phyloP scores from a whole-genome alignment of 345 rosid genomes.

The Reutealis trisperma region DNA sequence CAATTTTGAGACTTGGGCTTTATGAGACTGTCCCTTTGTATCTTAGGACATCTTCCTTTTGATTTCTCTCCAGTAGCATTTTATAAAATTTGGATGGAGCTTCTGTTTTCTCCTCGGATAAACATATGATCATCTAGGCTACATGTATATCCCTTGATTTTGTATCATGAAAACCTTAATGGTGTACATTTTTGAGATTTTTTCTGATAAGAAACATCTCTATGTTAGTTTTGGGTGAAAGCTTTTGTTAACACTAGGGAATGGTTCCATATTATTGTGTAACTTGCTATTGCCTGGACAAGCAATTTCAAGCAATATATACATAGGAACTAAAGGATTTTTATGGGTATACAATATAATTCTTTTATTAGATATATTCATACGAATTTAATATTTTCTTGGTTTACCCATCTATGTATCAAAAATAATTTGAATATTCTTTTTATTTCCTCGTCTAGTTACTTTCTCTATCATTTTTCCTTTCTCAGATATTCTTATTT shows the following conservation, averaged over 20 bases:
- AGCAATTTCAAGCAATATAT: constrained; percentile 24
- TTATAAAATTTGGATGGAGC: constrained; percentile 18
- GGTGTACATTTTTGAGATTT: constrained; percentile 15
- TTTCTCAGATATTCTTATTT: neutral
- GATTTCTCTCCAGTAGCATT: neutral
- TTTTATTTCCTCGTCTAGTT: neutral
- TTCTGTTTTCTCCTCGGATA: constrained; percentile 2
- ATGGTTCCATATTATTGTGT: constrained; percentile 15
- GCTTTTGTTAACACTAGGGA: constrained; percentile 11
- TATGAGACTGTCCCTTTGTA: constrained; percentile 10
- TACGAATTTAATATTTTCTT: neutral
- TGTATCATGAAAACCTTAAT: constrained; percentile 21
- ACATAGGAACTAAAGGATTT: neutral
- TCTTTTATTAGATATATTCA: neutral
- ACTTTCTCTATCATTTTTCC: neutral
- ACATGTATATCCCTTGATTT: constrained; percentile 17
- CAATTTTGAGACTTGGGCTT: constrained; percentile 8
- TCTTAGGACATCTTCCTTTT: constrained; percentile 20
- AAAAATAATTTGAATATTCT: neutral
- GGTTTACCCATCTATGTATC: neutral
- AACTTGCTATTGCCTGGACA: constrained; percentile 7
- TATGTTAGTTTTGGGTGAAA: neutral
- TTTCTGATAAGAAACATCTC: neutral
- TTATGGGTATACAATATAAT: neutral
- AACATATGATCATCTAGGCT: constrained; percentile 14